Evolutionary conservation across 2,329 filamentous ascomycete species (phyloP).

Genomic region (Colletotrichum aenigma): DNA sequence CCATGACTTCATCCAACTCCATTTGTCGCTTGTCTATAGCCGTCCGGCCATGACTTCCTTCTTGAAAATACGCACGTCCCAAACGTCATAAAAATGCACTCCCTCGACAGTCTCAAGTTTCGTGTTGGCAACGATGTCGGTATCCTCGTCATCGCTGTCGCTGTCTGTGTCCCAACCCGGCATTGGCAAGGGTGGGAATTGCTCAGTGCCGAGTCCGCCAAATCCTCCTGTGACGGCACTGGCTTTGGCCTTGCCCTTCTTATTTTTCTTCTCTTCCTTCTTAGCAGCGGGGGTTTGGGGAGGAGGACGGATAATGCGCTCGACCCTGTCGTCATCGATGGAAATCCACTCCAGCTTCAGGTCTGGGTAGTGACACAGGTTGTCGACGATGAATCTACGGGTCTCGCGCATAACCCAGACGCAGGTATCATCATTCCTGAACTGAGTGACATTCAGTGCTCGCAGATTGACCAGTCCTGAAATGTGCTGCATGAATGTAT

Average conservation of each 20-base stretch:
- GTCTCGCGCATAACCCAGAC: conserved; percentile 61
- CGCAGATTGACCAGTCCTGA: conserved; percentile 50
- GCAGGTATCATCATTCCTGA: conserved; percentile 61
- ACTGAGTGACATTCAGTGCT: conserved; percentile 59
- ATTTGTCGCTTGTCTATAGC: conserved; percentile 30
- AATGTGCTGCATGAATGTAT: conserved; percentile 61
- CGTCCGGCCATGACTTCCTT: conserved; percentile 56
- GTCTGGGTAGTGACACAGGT: conserved; percentile 56
- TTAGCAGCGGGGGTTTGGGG: conserved; percentile 29
- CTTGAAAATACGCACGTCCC: conserved; percentile 60
- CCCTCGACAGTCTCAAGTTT: conserved; percentile 44
- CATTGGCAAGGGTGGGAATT: conserved; percentile 30
- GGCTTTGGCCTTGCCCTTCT: conserved; percentile 25
- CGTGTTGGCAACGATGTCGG: conserved; percentile 19
- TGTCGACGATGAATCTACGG: conserved; percentile 63
- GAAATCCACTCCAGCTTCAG: conserved; percentile 64
- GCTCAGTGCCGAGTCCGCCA: conserved; percentile 10
- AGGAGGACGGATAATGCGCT: conserved; percentile 50
- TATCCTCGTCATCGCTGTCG: conserved; percentile 37
- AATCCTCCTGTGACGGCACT: not conserved
- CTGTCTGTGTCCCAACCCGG: conserved; percentile 31
- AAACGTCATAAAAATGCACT: conserved; percentile 47
- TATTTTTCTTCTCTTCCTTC: conserved; percentile 27
- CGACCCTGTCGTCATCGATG: conserved; percentile 54
- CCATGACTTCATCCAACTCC: not conserved